Base-by-base conservation (phyloP, 2,329 filamentous ascomycete species). In the Leptographium procerum region DNA sequence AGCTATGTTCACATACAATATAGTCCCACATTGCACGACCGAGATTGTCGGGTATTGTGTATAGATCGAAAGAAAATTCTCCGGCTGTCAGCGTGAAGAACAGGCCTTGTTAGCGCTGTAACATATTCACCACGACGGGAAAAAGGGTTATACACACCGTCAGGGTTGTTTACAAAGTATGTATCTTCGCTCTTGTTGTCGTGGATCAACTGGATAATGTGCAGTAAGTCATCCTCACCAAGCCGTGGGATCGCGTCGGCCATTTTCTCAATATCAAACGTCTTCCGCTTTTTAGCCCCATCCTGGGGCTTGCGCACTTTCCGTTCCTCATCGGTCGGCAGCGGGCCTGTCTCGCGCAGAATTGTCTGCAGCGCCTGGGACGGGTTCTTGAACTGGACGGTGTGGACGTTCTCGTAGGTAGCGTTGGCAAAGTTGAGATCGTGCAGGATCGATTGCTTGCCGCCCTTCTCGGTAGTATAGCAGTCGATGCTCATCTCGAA, bases 1-100 rank as follows among this genome's bases (percentile, higher is more conserved):
- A 31, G 9, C 24, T 13, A 31, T 10, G 8, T 11, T 2, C 45
- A 70, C 73, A 70, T 70, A 79, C 80, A 65, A 84, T 69, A 69
- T 94, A 95, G 61, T 96, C 92, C 92, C 92, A 97, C 61, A 99
- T 85, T 84, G 90, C 91, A 73, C 94, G 95, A 69, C 94, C 87
- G 43, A 97, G 80, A 31, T 77, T 75, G 64, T 97, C 94, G 1
- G 94, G 91, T 63, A 99, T 84, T n/a, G 94, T 97, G 75, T 96
- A 97, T 60, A 99, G 81, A 69, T 99, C 94, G 65, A 99, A 92
- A 61, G 96, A 94, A 76, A 99, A 99, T 75, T 99, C 94, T 68
- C 94, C 94, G 68, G 91, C 91, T 80, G 72, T 33, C 26, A 19
- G 14, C 48, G 28, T n/a, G 9, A 26, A 9, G 19, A 4, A 6